Conservation (phyloP, 2,329 filamentous ascomycete species). For the Teratosphaeriaceae sp. region DNA sequence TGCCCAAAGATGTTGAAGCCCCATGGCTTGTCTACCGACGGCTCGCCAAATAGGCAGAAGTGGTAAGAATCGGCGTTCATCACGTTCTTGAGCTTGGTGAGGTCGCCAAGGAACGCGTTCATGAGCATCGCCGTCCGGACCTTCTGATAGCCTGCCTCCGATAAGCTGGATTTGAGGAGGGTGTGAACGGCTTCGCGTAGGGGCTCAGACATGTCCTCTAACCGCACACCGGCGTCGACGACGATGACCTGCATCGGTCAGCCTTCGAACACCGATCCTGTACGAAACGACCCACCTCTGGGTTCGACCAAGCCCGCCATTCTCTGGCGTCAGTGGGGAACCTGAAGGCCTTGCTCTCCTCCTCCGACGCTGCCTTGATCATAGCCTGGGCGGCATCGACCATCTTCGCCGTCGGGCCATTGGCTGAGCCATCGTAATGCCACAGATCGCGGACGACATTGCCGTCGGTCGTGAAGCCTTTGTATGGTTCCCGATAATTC, state of each 20-base stretch:
- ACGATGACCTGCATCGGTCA: constrained; percentile 47
- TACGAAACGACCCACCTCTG: constrained; percentile 42
- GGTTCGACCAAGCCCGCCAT: constrained; percentile 65
- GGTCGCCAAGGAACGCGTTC: constrained; percentile 65
- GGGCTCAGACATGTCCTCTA: constrained; percentile 52
- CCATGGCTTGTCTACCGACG: constrained; percentile 54
- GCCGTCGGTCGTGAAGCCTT: constrained; percentile 63
- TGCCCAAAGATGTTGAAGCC: constrained; percentile 71
- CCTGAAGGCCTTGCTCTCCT: constrained; percentile 43
- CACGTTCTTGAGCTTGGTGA: constrained; percentile 53
- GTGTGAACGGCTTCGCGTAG: constrained; percentile 46
- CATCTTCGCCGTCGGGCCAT: constrained; percentile 48
- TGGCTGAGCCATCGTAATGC: constrained; percentile 13
- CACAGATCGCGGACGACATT: constrained; percentile 19
- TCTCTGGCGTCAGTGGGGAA: constrained; percentile 63
- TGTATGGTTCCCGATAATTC: constrained; percentile 54
- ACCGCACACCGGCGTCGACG: constrained; percentile 56
- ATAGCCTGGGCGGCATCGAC: constrained; percentile 41
- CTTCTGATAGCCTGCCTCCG: constrained; percentile 63
- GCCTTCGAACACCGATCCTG: too few relatives aligned
- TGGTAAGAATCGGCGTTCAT: constrained; percentile 72
- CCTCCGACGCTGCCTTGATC: constrained; percentile 10
- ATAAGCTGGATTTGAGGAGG: constrained; percentile 53
- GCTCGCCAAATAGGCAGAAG: constrained; percentile 61
- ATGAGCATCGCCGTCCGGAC: constrained; percentile 62